A percentile compares a stretch with the other conserved stretches of the same genome.
These are phyloP conservation scores for carrot (Daucus carota) DNA, from an alignment of 129 eudicot species.

Conservation along the genomic window DNA sequence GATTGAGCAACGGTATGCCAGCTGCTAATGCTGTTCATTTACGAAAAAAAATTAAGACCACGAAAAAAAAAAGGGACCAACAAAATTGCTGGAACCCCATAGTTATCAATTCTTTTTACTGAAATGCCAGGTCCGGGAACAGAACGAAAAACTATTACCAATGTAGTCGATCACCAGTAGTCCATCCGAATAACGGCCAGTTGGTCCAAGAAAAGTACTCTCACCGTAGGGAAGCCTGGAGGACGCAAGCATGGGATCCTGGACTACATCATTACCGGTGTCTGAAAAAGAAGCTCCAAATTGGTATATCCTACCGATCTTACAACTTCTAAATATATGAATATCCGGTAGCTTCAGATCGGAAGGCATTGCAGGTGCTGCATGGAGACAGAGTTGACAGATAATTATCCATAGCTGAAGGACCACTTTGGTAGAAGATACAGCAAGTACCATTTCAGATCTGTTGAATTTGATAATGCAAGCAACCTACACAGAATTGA, in stretches of 20 bases:
- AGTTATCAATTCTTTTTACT: too few relatives aligned
- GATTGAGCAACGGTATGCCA: background rate
- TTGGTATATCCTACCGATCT: conserved; percentile 21
- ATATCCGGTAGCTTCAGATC: background rate
- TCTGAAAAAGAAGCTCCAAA: conserved; percentile 23
- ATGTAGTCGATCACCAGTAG: conserved; percentile 12
- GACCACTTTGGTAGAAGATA: background rate
- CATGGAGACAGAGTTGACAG: background rate
- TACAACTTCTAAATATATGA: conserved; percentile 8
- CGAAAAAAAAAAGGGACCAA: background rate
- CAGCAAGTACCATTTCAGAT: too few relatives aligned
- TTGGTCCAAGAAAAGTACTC: conserved; percentile 7
- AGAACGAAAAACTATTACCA: background rate
- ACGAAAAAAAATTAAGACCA: too few relatives aligned
- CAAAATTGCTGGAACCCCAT: background rate
- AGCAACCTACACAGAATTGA: too few relatives aligned
- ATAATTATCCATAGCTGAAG: background rate
- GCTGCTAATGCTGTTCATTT: background rate
- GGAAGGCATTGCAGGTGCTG: background rate
- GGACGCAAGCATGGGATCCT: background rate
- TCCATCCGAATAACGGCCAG: conserved; percentile 29
- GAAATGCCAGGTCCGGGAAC: too few relatives aligned
- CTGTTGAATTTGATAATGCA: too few relatives aligned
- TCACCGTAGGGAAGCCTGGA: conserved; percentile 24
- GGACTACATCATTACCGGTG: conserved; percentile 16